Evolutionary conservation across 345 rosid species (phyloP), one percentile per base, ranked within the genome.

Genomic region (Odontarrhena argentea): DNA sequence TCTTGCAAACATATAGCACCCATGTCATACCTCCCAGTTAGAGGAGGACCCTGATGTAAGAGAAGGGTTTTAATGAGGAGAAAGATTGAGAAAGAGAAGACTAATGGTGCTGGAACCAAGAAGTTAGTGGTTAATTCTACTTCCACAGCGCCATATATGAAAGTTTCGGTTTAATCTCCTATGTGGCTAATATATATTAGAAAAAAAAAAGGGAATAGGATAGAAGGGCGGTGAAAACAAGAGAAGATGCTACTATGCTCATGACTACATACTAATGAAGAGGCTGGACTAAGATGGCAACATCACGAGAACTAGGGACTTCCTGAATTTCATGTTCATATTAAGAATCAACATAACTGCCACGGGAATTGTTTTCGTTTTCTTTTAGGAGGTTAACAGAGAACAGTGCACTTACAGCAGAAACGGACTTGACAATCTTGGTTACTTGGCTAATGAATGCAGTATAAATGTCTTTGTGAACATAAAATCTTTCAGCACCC

Each of bases 401-500:
- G 59, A 55, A 44, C 51, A 51, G 49, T 45, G 40, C 55, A 85
- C 96, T 86, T 84, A 94, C 99, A 54, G 85, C 97, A 54, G 89
- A 77, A 78, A 91, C 90, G 52, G 99, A 91, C 81, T 88, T 94
- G 60, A 94, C 84, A 55, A 94, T 87, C 62, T 83, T 86, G 34
- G 88, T 35, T 49, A 94, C 84, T 85, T 88, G 82, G 79, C 69
- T 82, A 69, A 87, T 81, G 79, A 94, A 94, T 68, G 91, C 80
- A 69, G 91, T 60, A 81, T 86, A 86, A 46, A 91, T 70, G 69
- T 88, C 89, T 77, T 58, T 82, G 68, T 87, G 97, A 69, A 91
- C 97, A 81, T 94, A 91, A 78, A 91, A 94, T 74, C 97, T 87
- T 80, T 94, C 99, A 68, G 99, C 97, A 63, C 99, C 99, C 55